Base-by-base conservation (phyloP, 345 rosid species). In the Laguncularia racemosa region DNA sequence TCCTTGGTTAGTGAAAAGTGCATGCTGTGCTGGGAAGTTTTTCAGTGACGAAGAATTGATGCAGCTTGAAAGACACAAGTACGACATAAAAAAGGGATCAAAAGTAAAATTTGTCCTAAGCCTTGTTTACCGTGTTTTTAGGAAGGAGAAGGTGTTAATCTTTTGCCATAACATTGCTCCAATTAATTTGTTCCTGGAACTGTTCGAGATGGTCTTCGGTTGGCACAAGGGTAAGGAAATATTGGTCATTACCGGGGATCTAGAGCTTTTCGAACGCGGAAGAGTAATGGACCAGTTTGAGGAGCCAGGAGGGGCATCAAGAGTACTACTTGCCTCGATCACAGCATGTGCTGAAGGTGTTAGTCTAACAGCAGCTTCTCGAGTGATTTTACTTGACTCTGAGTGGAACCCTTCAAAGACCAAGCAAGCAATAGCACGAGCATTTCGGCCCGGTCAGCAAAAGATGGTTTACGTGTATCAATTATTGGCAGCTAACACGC, bases 401-500 rank as follows among this genome's bases (percentile, higher is more conserved):
- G 96, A 86, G 56, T 89, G 97, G 99, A 93, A 89, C 72, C 99
- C 99, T 58, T 89, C 95, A 21, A 91, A 88, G 73, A 88, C 98
- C 14, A 91, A 85, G 76, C 98, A 88, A 65, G 98, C 98, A 18
- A 91, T 91, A 20, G 88, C 96, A 5, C 78, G 98, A 5, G 98
- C 98, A 1, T 88, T 85, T 55, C 74, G 96, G 50, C 98, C 96
- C 0, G 98, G 98, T 58, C 98, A 91, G 69, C 96, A 76, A 58
- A 91, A 88, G 83, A 68, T 82, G 48, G 96, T 91, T 3, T 88
- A 82, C 59, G 98, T 91, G 52, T 91, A 91, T 75, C 98, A 88
- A 70, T 91, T 91, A 19, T 70, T 93, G 56, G 88, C 89, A 2
- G 77, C 88, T 0, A 88, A 84, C 58, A 79, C 97, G 10, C 78